Conservation (phyloP, 2,329 filamentous ascomycete species). For the Aspergillus tanneri region DNA sequence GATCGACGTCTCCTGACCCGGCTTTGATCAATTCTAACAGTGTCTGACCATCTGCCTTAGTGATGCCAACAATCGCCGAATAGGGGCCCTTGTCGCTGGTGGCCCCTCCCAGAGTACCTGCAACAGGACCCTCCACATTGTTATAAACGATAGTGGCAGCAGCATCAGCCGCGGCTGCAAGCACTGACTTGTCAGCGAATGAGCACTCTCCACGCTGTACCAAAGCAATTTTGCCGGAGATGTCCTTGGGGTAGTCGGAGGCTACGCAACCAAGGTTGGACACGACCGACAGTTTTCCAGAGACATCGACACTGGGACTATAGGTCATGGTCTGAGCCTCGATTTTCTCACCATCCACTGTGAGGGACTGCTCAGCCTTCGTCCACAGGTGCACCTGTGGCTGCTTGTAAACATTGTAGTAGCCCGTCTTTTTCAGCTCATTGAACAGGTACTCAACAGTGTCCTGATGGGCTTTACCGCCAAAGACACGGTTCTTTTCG, state of each 20-base stretch:
- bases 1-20: constrained; percentile 33
- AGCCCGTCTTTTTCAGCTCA: constrained; percentile 48
- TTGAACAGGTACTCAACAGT: constrained; percentile 64
- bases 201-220: constrained; percentile 68
- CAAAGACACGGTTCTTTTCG: constrained; percentile 32
- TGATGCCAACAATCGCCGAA: constrained; percentile 65
- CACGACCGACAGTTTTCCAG: constrained; percentile 55
- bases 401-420: constrained; percentile 50
- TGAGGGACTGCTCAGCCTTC: constrained; percentile 58
- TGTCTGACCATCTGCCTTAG: constrained; percentile 57
- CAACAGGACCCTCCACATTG: constrained; percentile 61
- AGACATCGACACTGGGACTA: constrained; percentile 52
- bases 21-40: constrained; percentile 55
- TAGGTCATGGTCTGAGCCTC: constrained; percentile 61
- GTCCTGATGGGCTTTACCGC: constrained; percentile 56
- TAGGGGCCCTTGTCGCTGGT: constrained; percentile 41
- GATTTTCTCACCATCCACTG: constrained; percentile 55
- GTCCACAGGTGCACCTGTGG: constrained; percentile 61
- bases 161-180: constrained; percentile 68
- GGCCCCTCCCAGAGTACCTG: constrained; percentile 67
- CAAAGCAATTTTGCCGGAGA: constrained; percentile 66
- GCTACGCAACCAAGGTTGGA: constrained; percentile 62
- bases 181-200: constrained; percentile 69
- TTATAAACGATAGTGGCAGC: constrained; percentile 73
- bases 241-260: constrained; percentile 60